A percentile compares a stretch with the other conserved stretches of the same genome.
These are phyloP conservation scores for Daldinia vernicosa DNA, from an alignment of 495 filamentous ascomycete genomes.

Conservation along the genomic window DNA sequence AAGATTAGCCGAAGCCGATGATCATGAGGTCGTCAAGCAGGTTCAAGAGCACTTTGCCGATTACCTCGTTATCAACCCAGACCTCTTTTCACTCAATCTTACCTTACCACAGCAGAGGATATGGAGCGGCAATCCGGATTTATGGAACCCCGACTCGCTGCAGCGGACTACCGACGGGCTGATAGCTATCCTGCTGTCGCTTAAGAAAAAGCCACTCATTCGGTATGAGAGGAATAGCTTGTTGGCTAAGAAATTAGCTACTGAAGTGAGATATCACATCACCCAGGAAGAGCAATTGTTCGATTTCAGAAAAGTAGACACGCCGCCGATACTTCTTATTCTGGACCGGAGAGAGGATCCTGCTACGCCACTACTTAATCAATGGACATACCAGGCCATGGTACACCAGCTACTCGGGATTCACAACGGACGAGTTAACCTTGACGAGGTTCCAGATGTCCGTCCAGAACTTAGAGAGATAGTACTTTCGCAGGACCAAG, in stretches of 20 bases:
- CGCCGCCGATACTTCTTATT: constrained; percentile 89
- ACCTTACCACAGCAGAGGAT: constrained; percentile 77
- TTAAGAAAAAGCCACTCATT: constrained; percentile 97
- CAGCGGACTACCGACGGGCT: constrained; percentile 86
- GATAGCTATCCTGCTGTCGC: constrained; percentile 79
- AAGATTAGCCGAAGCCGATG: constrained; percentile 94
- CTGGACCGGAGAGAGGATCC: constrained; percentile 94
- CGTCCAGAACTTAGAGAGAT: constrained; percentile 93
- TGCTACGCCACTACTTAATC: constrained; percentile 91
- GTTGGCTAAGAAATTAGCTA: constrained; percentile 89
- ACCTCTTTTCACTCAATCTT: constrained; percentile 85
- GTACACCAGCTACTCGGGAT: constrained; percentile 96
- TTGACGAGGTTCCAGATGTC: constrained; percentile 87
- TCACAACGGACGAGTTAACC: constrained; percentile 87
- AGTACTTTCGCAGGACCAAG: constrained; percentile 94
- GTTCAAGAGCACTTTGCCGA: constrained; percentile 97
- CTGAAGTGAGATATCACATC: constrained; percentile 88
- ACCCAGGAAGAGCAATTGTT: constrained; percentile 97
- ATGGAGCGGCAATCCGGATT: constrained; percentile 81
- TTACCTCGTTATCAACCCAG: constrained; percentile 93
- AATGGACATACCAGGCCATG: constrained; percentile 99
- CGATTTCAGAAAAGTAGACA: constrained; percentile 95
- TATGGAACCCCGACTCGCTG: constrained; percentile 88
- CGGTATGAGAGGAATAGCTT: constrained; percentile 93
- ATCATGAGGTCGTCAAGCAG: constrained; percentile 91